Base-by-base conservation (phyloP, 352 stramenopile species). In the Globisporangium paddicum region DNA sequence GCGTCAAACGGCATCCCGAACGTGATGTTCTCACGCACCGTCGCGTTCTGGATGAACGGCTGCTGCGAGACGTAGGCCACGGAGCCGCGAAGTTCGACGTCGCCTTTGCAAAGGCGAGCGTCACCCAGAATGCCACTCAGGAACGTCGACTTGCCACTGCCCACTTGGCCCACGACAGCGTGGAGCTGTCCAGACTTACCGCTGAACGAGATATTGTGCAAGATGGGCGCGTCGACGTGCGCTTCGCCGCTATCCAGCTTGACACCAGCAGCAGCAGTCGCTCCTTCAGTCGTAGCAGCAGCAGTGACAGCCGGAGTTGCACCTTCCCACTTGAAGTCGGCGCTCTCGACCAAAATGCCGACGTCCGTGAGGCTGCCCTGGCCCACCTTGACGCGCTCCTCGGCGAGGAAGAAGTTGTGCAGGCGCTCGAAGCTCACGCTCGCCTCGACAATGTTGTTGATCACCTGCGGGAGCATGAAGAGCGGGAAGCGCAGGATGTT, bases 31-130 rank as follows among this genome's bases (percentile, higher is more conserved):
- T 98, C 89, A 19, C 86, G 80, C 16, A 99, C 66, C 0, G 83
- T 98, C 32, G 86, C 90, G 71, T 99, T 99, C 60, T 98, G 84
- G 50, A 99, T 98, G 63, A 98, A 99, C 13, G 96, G 79, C 26
- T 89, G 93, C 73, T 99, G 96, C 18, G 89, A 72, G 47, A 97
- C 89, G 59, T 98, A 99, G 1, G 90, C 93, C 8, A 99, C 77
- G 16, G 76, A 90, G 6, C 96, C 97, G 19, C 83, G 77, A 2
- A 98, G 68, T 9, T 66, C 60, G 1, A 95, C 78, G 8, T 71
- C 54, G 3, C 82, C 82, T 3, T 57, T 60, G 28, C 62, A 76
- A 47, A 73, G 87, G n/a, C 77, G 72, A 13, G 75, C 77, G 32
- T 87, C 70, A 1, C 84, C 84, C 21, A 86, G 40, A 34, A 89